Evolutionary conservation across 2,329 filamentous ascomycete species (phyloP), one percentile per base, ranked within the genome.

Genomic region (Aspergillus intermedius): DNA sequence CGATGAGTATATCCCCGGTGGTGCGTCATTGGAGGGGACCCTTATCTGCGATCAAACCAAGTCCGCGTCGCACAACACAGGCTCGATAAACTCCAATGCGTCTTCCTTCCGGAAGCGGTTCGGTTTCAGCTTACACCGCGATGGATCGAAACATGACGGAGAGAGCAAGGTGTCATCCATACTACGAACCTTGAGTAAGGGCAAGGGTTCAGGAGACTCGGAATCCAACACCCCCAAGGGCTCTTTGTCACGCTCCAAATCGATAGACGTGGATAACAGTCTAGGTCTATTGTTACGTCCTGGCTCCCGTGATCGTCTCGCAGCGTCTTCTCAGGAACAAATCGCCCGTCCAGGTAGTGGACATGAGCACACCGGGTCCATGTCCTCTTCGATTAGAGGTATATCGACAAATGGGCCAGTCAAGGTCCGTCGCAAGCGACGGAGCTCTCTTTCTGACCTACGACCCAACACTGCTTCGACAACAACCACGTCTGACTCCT

Each of bases 381-480:
- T 40, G 3, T 62, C 81, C 30, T 73, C 72, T 17, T 78, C 77
- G 5, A 56, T 83, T 76, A 60, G 76, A 71, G 57, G 74, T 72
- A 73, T 74, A 66, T 71, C 74, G 63, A 54, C 59, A 55, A 61
- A 69, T 73, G 55, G 65, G 65, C 22, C 57, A 41, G 49, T 74
- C 65, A 54, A 67, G 67, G n/a, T 70, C 74, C 41, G 80, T 64
- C 91, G 84, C 72, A 96, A 95, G 74, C 80, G 91, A 48, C 84
- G 91, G 64, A 96, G 91, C 70, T 96, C 91, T 22, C 73, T 97
- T 39, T 95, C 91, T 4, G 91, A 97, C 66, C 76, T 97, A 43
- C 86, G 83, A 57, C 78, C 74, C 48, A 73, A 88, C 15, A 83
- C 91, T 70, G 78, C 67, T 25, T 65, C 77, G 37, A 77, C 81